A percentile compares a stretch with the other conserved stretches of the same genome.
phyloP scores from a whole-genome alignment of 345 rosid genomes.

The Camelina neglecta region DNA sequence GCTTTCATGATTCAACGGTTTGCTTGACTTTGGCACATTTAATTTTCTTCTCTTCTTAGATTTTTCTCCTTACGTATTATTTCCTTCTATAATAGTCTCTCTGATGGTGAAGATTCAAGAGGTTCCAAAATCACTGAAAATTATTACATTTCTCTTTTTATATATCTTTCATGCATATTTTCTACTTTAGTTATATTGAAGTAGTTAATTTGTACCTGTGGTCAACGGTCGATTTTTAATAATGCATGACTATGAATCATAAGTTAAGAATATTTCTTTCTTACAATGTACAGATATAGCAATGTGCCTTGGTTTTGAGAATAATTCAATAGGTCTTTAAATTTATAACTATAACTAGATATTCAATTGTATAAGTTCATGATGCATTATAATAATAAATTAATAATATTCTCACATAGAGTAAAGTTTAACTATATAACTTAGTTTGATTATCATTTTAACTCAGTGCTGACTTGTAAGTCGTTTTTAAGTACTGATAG shows the following conservation, averaged over 20 bases:
- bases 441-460: neutral
- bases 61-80: slow-evolving; percentile 19
- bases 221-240: too few species aligned
- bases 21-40: slow-evolving; percentile 36
- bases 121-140: neutral
- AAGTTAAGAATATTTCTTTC: neutral
- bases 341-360: neutral
- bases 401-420: neutral
- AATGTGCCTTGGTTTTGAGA: neutral
- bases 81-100: slow-evolving; percentile 2
- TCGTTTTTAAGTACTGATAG: slow-evolving; percentile 12
- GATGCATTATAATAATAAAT: neutral
- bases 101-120: neutral
- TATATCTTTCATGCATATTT: too few species aligned
- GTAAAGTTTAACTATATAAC: neutral
- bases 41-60: neutral
- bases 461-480: slow-evolving; percentile 7
- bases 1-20: slow-evolving; percentile 39
- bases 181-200: neutral
- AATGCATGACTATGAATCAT: too few species aligned
- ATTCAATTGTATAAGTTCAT: neutral
- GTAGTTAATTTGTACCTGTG: neutral
- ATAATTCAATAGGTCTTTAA: too few species aligned
- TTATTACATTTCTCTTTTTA: too few species aligned
- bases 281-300: neutral